Conservation (phyloP, 2,329 filamentous ascomycete genomes). For the Epichloe gansuensis region DNA sequence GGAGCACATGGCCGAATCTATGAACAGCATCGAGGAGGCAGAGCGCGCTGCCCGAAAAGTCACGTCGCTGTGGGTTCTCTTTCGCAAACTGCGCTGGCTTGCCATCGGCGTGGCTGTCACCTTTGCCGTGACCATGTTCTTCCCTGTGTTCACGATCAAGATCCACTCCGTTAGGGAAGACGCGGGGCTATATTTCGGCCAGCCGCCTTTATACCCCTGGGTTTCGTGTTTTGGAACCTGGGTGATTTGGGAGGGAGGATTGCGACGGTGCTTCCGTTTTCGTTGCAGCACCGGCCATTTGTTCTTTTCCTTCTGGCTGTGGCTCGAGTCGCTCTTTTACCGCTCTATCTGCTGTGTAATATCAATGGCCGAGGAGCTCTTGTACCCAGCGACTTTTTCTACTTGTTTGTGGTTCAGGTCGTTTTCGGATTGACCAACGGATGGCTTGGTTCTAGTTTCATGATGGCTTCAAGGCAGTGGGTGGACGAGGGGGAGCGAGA, state of each 20-base stretch:
- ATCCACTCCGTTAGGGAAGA: conserved; percentile 33
- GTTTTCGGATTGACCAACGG: conserved; percentile 79
- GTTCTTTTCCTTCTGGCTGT: conserved; percentile 57
- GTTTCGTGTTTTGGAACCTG: conserved; percentile 85
- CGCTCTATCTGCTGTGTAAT: conserved; percentile 85
- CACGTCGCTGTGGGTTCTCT: conserved; percentile 49
- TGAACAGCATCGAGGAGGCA: conserved; percentile 38
- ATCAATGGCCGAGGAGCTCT: conserved; percentile 62
- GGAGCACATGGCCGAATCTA: conserved; percentile 36
- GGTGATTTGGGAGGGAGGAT: conserved; percentile 75
- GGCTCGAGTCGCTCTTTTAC: conserved; percentile 58
- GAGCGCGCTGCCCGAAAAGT: conserved; percentile 39
- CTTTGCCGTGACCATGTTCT: conserved; percentile 84
- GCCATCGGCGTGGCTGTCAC: conserved; percentile 66
- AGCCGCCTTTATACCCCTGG: conserved; percentile 75
- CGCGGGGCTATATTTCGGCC: conserved; percentile 50
- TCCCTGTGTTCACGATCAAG: conserved; percentile 77
- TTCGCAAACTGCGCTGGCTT: conserved; percentile 68
- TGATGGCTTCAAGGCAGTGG: conserved; percentile 80
- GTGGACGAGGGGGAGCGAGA: conserved; percentile 75
- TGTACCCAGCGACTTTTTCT: conserved; percentile 75
- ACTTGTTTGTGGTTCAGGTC: conserved; percentile 71
- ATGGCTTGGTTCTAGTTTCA: conserved; percentile 73
- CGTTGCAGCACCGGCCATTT: conserved; percentile 48
- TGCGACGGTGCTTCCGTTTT: conserved; percentile 45